Evolutionary conservation across 2,329 filamentous ascomycete species (phyloP), one percentile per base, ranked within the genome.

Genomic region (Hypoxylon sp.): DNA sequence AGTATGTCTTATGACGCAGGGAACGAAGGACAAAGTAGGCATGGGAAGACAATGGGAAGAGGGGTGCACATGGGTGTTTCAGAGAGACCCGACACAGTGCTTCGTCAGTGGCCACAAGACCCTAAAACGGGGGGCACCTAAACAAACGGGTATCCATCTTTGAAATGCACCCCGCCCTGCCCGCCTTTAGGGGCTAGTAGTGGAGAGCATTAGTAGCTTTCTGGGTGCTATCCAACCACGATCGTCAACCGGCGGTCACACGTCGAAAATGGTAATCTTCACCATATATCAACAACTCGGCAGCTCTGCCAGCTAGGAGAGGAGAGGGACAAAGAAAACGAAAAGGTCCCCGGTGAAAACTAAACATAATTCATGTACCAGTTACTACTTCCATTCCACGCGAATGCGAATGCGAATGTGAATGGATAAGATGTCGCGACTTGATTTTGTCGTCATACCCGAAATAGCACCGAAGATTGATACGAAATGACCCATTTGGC

Each of bases 1-100:
- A 75, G 73, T 49, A 30, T 50, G 60, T 55, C 32, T 53, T 48
- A 75, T 74, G 73, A 76, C 72, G 74, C 70, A 63, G 59, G 62
- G 45, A 50, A 65, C 60, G 53, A 64, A 62, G 34, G 11, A 52
- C 62, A 36, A 48, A 57, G n/a, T 51, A 53, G 38, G 45, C 17
- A 48, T 41, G 48, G 56, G 21, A 25, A 64, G 48, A 60, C 5
- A 30, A 63, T 21, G 65, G 59, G 51, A 55, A 67, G 62, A 49
- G 38, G 61, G 45, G 43, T 55, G 51, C 55, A 57, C 55, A 57
- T 60, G 45, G 52, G 32, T 56, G 58, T 67, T 65, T 61, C 60
- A 67, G 60, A 51, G 38, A 36, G 21, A n/a, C 17, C 19, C 36
- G 25, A 11, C 23, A 53, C 48, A 38, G 41, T 32, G 38, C 50